Base-by-base conservation (phyloP, 305 asterid species). In the Vinca major region DNA sequence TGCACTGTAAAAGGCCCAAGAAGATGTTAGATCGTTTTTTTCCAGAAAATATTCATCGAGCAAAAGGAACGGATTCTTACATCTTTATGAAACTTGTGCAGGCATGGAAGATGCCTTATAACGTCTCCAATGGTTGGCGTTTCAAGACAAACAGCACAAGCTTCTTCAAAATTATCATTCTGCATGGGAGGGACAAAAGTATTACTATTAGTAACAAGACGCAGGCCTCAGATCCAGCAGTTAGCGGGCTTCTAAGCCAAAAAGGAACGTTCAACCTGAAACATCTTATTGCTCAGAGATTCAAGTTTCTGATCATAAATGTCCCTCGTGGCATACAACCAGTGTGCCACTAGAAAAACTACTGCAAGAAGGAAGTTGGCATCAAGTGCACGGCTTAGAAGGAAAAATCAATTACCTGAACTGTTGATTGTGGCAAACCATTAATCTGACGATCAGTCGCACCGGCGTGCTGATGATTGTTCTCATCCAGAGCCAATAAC, bases 81-180 rank as follows among this genome's bases (percentile, higher is more conserved):
- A 72, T 86, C 95, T 88, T 92, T 92, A 85, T 92, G 98, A 74
- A 88, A 92, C 74, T 90, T 92, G 92, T 92, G 97, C 43, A 92
- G 79, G 79, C 98, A 92, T 33, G 98, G 98, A 62, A 92, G 96
- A 75, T 90, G 98, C 72, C 95, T 95, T 65, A 92, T 85, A n/a
- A 80, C 63, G 53, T 92, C 97, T 48, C 97, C 98, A 4, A 73
- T 56, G 39, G 83, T 82, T 44, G 96, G 97, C 68, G 85, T 83
- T 58, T 92, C 98, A 26, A 92, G 96, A 79, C 98, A 92, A 69
- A 92, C 66, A 43, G 91, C 95, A 64, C 98, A 92, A 62, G 86
- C 80, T 82, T 89, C 98, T 17, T 80, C 90, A 74, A 77, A 79
- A 75, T 74, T 85, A 56, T 84, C 88, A 74, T 49, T 83, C 98